Evolutionary conservation across 305 asterid species (phyloP).

Genomic region (Fraxinus velutina): DNA sequence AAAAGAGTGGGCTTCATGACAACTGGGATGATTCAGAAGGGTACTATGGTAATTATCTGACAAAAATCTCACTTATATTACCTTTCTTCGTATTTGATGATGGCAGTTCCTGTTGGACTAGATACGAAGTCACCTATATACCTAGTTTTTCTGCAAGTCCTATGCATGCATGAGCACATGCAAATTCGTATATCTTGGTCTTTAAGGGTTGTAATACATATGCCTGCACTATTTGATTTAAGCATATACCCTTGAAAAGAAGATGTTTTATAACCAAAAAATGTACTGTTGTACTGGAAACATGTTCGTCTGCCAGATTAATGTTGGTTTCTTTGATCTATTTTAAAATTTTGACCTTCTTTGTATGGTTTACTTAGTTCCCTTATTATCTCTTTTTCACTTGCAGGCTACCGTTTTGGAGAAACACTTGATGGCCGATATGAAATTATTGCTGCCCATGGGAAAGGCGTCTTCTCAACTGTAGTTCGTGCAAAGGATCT

Average conservation of each 20-base stretch:
- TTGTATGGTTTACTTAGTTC: background rate
- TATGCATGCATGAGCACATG: background rate
- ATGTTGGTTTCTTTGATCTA: background rate
- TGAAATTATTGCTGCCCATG: conserved; percentile 96
- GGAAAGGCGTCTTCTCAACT: conserved; percentile 94
- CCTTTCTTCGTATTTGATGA: conserved; percentile 18
- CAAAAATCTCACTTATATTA: background rate
- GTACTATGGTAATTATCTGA: conserved; percentile 68
- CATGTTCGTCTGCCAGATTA: background rate
- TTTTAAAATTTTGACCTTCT: background rate
- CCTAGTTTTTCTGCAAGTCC: background rate
- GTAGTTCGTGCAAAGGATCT: conserved; percentile 98
- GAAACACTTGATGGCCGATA: conserved; percentile 87
- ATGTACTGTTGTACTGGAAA: background rate
- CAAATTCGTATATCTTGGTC: background rate
- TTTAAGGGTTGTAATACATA: background rate
- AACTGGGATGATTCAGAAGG: conserved; percentile 99
- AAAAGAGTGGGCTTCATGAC: conserved; percentile 76
- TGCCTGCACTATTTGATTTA: conserved; percentile 8
- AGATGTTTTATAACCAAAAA: conserved; percentile 2
- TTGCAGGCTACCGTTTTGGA: conserved; percentile 87
- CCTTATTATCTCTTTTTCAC: conserved; percentile 17
- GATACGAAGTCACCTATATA: background rate
- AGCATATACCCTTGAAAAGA: background rate
- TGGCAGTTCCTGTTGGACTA: conserved; percentile 9